These are phyloP conservation scores for Cryptosporidium sp. DNA, from an alignment of 169 alveolate species.

Conservation along the genomic window DNA sequence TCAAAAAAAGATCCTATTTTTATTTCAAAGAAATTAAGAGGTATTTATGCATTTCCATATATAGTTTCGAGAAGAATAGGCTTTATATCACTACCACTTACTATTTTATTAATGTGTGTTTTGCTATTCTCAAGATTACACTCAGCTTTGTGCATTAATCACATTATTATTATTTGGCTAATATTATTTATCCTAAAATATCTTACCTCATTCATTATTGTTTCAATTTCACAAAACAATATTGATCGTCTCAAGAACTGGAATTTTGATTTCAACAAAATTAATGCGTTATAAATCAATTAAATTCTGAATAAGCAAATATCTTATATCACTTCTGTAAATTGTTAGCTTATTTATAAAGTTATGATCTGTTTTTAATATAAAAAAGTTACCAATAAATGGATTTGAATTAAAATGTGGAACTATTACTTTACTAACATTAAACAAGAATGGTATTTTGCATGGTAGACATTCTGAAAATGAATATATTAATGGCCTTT, in stretches of 20 bases:
- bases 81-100: constrained; percentile 64
- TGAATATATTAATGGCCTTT: constrained; percentile 44
- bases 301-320: constrained; percentile 9
- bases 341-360: constrained; percentile 32
- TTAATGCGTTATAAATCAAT: constrained; percentile 60
- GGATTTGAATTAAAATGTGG: constrained; percentile 67
- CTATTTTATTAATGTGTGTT: constrained; percentile 62
- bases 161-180: constrained; percentile 59
- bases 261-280: constrained; percentile 66
- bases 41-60: constrained; percentile 71
- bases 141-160: constrained; percentile 45
- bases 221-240: constrained; percentile 49
- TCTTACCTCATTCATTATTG: constrained; percentile 45
- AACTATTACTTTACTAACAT: constrained; percentile 34
- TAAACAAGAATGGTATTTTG: constrained; percentile 54
- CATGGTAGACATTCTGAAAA: constrained; percentile 68
- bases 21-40: constrained; percentile 53
- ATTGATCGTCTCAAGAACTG: constrained; percentile 52
- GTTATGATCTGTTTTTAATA: constrained; percentile 54
- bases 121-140: constrained; percentile 42
- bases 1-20: constrained; percentile 4
- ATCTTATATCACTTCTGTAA: constrained; percentile 39
- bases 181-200: constrained; percentile 40
- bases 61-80: constrained; percentile 68
- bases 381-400: constrained; percentile 52